Base-by-base conservation (phyloP, 371 early-diverging fungal genomes). In the Vairimorpha necatrix region DNA sequence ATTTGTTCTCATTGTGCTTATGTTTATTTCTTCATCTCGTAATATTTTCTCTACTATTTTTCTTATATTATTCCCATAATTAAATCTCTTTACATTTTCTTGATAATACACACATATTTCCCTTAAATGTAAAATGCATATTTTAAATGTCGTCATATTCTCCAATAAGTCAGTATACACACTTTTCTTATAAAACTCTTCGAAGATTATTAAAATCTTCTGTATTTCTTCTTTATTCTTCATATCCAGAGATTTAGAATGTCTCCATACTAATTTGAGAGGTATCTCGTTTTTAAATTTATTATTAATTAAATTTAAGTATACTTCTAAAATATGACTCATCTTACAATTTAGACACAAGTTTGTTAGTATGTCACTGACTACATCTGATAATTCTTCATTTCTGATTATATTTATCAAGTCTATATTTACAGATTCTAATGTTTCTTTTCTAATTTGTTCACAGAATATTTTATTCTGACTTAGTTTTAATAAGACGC, bases 231-330 rank as follows among this genome's bases (percentile, higher is more conserved):
- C 67, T 60, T 32, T 77, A 54, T 67, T 76, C 16, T 69, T 62
- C 16, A 48, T 39, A 50, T 71, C 34, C 16, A 79, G 18, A 13
- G 66, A 9, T 62, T 84, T 84, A n/a, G 81, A 81, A 58, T 84
- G 83, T 58, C 78, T 76, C 84, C 84, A 84, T 2, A 84, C 71
- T 48, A 84, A 72, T 54, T 82, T 84, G 1, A 82, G 67, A 14
- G 78, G 53, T 6, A 84, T 77, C 34, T 82, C 80, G 11, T 54
- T 62, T n/a, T 79, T 71, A 42, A 16, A 42, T 11, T 7, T 11
- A 24, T 39, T 36, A 30, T 63, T 53, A 11, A 77, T 11, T 28
- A 77, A 36, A 1, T 61, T 33, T 16, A 77, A 47, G 69, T 81
- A 81, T 28, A 70, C 75, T 20, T 72, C 53, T 16, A 81, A 54